These are phyloP conservation scores for Termitomyces sp. DNA, from an alignment of 768 basidiomycete species.

Conservation along the genomic window DNA sequence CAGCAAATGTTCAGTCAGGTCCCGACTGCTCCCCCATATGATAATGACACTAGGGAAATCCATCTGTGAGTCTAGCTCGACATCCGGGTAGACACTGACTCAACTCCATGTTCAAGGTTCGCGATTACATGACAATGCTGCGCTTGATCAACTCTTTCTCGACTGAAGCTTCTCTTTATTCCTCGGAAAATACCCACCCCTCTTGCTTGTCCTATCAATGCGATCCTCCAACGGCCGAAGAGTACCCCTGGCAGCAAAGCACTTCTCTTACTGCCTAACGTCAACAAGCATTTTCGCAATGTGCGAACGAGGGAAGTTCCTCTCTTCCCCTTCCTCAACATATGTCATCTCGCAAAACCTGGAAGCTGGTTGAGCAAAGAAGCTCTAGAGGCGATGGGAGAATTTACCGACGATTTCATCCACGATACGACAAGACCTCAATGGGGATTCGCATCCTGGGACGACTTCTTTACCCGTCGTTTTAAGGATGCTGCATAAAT, in stretches of 20 bases:
- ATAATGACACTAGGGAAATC: slow-evolving; percentile 6
- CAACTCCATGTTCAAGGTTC: slow-evolving; percentile 21
- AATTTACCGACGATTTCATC: slow-evolving; percentile 5
- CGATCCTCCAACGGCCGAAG: slow-evolving; percentile 38
- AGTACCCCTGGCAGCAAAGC: slow-evolving; percentile 26
- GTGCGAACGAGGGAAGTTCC: slow-evolving; percentile 47
- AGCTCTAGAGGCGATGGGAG: slow-evolving; percentile 10
- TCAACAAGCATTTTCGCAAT: slow-evolving; percentile 45
- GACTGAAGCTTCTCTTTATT: slow-evolving; percentile 37
- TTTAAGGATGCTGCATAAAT: slow-evolving; percentile 30
- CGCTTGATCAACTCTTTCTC: slow-evolving; percentile 38
- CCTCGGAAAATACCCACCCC: slow-evolving; percentile 24
- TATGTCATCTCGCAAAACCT: slow-evolving; percentile 31
- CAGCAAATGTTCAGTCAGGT: slow-evolving; percentile 13
- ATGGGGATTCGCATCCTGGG: slow-evolving; percentile 19
- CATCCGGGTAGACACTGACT: background rate
- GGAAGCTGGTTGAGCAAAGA: slow-evolving; percentile 45
- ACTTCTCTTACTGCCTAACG: slow-evolving; percentile 34
- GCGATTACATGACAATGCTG: slow-evolving; percentile 38
- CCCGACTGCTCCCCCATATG: slow-evolving; percentile 5
- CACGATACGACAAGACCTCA: background rate
- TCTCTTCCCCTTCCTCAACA: slow-evolving; percentile 38
- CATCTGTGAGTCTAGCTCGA: background rate
- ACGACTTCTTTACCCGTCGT: slow-evolving; percentile 43
- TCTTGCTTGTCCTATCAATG: slow-evolving; percentile 45